These are phyloP conservation scores for Acacia melanoxylon DNA, from an alignment of 306 rosid species.

Conservation along the genomic window DNA sequence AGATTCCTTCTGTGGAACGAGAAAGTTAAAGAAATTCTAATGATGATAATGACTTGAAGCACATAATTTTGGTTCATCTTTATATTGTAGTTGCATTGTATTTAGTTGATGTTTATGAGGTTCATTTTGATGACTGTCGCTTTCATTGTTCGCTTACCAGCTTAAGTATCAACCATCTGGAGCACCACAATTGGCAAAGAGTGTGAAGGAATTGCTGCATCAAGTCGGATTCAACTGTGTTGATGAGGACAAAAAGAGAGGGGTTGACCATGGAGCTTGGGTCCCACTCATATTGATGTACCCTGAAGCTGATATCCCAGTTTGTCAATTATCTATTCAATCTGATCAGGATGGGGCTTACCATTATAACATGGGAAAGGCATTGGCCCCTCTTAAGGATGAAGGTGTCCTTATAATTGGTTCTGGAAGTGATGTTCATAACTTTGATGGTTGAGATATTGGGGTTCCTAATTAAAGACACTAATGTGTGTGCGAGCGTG, in stretches of 20 bases:
- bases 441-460: slow-evolving; percentile 14
- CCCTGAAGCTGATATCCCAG: slow-evolving; percentile 80
- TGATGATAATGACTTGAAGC: background rate
- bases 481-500: too few relatives aligned
- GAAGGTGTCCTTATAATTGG: slow-evolving; percentile 78
- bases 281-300: slow-evolving; percentile 83
- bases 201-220: slow-evolving; percentile 62
- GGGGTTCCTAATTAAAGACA: background rate
- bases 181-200: slow-evolving; percentile 63
- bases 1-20: background rate
- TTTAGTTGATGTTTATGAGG: slow-evolving; percentile 4
- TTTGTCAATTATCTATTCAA: slow-evolving; percentile 81
- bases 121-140: background rate
- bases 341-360: slow-evolving; percentile 51
- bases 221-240: slow-evolving; percentile 49
- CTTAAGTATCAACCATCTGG: slow-evolving; percentile 89
- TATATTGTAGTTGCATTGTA: too few relatives aligned
- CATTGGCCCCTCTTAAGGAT: slow-evolving; percentile 73
- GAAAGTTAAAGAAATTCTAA: background rate
- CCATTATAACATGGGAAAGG: slow-evolving; percentile 72
- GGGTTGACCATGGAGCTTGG: slow-evolving; percentile 95
- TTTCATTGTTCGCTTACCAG: slow-evolving; percentile 31
- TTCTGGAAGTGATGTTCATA: slow-evolving; percentile 84
- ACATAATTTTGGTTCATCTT: background rate
- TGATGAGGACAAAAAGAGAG: slow-evolving; percentile 62